Conservation (phyloP, 495 filamentous ascomycete species). For the Penicillium flavigenum region DNA sequence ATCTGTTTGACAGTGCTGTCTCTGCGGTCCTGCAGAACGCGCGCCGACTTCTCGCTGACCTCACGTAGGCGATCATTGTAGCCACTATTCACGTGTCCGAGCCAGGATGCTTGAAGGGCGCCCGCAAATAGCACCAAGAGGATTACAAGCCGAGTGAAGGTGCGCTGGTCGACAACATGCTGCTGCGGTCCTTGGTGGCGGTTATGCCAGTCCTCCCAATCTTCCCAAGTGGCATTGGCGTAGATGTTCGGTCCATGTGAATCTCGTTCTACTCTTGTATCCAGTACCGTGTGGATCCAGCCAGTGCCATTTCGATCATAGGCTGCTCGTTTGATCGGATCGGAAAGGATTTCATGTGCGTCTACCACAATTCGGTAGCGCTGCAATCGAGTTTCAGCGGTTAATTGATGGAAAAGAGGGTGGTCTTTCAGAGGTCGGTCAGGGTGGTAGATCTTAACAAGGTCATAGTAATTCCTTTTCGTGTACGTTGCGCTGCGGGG, state of each 20-base stretch:
- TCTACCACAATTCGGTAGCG: conserved; percentile 84
- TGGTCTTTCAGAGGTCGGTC: conserved; percentile 62
- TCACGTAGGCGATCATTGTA: conserved; percentile 62
- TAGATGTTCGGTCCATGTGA: conserved; percentile 52
- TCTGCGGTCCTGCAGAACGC: conserved; percentile 58
- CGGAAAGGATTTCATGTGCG: conserved; percentile 87
- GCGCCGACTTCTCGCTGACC: conserved; percentile 60
- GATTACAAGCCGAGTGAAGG: conserved; percentile 69
- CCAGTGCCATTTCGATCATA: conserved; percentile 83
- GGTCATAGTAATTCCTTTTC: conserved; percentile 79
- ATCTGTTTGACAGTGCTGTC: conserved; percentile 46
- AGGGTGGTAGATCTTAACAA: conserved; percentile 95
- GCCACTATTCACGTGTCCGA: conserved; percentile 53
- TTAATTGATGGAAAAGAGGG: conserved; percentile 47
- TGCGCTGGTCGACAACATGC: conserved; percentile 66
- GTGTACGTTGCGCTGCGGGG: conserved; percentile 65
- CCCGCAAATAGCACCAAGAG: conserved; percentile 64
- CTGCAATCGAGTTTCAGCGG: conserved; percentile 63
- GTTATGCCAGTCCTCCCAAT: conserved; percentile 89
- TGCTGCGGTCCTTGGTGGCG: conserved; percentile 58
- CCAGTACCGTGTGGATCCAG: conserved; percentile 56
- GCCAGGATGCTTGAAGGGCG: conserved; percentile 65
- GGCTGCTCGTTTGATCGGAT: conserved; percentile 69
- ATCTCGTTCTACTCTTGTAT: conserved; percentile 22
- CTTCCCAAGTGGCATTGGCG: conserved; percentile 94